Percentiles rank a stretch among this genome's conserved stretches.
phyloP scores from a whole-genome alignment of 1,139 yeast genomes.

The Candida sp. region DNA sequence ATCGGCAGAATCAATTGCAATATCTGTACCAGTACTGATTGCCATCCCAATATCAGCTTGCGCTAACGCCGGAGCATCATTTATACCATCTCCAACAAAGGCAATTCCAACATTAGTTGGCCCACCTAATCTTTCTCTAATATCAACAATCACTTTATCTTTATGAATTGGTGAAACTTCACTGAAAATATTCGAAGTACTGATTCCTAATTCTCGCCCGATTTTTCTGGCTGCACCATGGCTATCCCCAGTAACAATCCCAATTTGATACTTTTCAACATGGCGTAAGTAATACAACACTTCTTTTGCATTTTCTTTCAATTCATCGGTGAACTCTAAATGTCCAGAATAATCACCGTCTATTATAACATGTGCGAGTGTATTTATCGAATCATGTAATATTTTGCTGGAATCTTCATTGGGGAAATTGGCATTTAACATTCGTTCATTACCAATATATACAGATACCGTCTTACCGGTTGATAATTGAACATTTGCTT shows the following conservation, averaged over 20 bases:
- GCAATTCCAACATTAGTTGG: slow-evolving; percentile 48
- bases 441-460: slow-evolving; percentile 54
- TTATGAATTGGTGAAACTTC: slow-evolving; percentile 79
- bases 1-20: slow-evolving; percentile 95
- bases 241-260: slow-evolving; percentile 91
- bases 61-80: slow-evolving; percentile 51
- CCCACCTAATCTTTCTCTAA: slow-evolving; percentile 46
- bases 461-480: slow-evolving; percentile 25
- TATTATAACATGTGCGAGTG: slow-evolving; percentile 44
- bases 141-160: slow-evolving; percentile 57
- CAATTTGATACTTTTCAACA: slow-evolving; percentile 59
- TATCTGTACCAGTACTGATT: slow-evolving; percentile 88
- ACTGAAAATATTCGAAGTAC: slow-evolving; percentile 62
- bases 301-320: slow-evolving; percentile 62
- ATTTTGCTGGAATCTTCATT: slow-evolving; percentile 4
- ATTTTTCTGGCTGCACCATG: slow-evolving; percentile 58
- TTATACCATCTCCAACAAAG: slow-evolving; percentile 92
- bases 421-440: slow-evolving; percentile 27
- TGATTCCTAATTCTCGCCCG: slow-evolving; percentile 68
- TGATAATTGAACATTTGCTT: slow-evolving; percentile 35
- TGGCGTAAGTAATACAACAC: slow-evolving; percentile 55
- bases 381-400: slow-evolving; percentile 18
- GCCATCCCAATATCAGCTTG: slow-evolving; percentile 86
- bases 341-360: slow-evolving; percentile 60
- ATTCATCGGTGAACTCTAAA: slow-evolving; percentile 64